Evolutionary conservation across 306 rosid genomes (phyloP).

Genomic region (Dalbergia cochinchinensis): DNA sequence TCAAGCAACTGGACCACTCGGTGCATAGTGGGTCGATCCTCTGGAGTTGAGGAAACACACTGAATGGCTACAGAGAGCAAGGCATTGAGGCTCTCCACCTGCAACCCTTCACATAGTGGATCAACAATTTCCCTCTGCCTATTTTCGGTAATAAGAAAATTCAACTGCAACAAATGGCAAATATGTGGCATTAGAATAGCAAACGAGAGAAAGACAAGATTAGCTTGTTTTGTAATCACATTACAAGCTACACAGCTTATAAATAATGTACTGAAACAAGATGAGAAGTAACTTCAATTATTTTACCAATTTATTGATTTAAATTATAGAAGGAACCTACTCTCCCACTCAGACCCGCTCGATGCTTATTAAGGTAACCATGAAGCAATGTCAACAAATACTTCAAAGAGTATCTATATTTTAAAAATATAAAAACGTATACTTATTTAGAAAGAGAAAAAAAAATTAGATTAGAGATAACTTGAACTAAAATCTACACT

Average conservation of each 20-base stretch:
- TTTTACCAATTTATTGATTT: neutral
- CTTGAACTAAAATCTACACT: conserved; percentile 15
- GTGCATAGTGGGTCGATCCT: conserved; percentile 97
- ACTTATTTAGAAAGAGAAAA: neutral
- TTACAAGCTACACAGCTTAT: conserved; percentile 7
- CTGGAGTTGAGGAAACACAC: conserved; percentile 91
- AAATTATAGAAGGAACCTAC: neutral
- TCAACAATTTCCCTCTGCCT: conserved; percentile 88
- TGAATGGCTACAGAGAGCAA: conserved; percentile 85
- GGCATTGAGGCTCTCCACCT: conserved; percentile 88
- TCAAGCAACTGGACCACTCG: conserved; percentile 94
- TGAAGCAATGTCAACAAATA: conserved; percentile 22
- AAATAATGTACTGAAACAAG: conserved; percentile 30
- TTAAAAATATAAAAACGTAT: too few relatives aligned
- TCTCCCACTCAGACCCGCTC: conserved; percentile 6
- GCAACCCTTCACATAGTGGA: conserved; percentile 83
- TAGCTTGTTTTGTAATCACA: conserved; percentile 15
- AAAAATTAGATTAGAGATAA: neutral
- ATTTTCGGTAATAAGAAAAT: conserved; percentile 83
- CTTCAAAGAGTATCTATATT: neutral
- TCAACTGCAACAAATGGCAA: conserved; percentile 66
- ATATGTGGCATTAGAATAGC: conserved; percentile 43
- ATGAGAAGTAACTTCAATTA: conserved; percentile 28
- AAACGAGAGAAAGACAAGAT: conserved; percentile 37
- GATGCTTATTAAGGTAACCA: conserved; percentile 30